Conservation (phyloP, 2,329 filamentous ascomycete genomes). For the Cercospora zeina region DNA sequence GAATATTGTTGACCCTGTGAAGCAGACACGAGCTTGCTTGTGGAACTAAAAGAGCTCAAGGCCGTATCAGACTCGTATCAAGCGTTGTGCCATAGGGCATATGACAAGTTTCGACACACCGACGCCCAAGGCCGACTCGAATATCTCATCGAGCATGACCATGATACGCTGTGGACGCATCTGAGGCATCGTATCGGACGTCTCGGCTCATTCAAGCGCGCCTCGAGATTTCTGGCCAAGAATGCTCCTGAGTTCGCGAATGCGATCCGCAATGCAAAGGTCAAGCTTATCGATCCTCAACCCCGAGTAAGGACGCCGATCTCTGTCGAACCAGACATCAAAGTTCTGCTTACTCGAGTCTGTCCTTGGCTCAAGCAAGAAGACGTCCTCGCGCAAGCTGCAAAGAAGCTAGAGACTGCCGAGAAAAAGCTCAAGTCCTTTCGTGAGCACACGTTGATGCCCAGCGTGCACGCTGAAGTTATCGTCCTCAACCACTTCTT, state of each 20-base stretch:
- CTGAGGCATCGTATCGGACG: not conserved
- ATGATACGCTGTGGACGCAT: not conserved
- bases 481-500: constrained; percentile 14
- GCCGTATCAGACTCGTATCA: not conserved
- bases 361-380: not conserved
- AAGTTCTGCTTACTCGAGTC: not conserved
- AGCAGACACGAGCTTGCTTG: not conserved
- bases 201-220: not conserved
- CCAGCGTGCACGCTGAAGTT: constrained; percentile 14
- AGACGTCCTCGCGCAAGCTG: not conserved
- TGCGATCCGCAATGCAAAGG: not conserved
- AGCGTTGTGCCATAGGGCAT: not conserved
- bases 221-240: not conserved
- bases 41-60: not conserved
- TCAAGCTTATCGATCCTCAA: not conserved
- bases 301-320: not conserved
- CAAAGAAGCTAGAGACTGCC: not conserved
- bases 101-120: not conserved
- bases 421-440: not conserved
- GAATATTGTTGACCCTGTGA: not conserved
- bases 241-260: not conserved
- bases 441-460: not conserved
- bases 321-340: not conserved
- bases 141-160: not conserved
- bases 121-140: not conserved